Evolutionary conservation across 768 basidiomycete species (phyloP).

Genomic region (Mycena albidolilacea): DNA sequence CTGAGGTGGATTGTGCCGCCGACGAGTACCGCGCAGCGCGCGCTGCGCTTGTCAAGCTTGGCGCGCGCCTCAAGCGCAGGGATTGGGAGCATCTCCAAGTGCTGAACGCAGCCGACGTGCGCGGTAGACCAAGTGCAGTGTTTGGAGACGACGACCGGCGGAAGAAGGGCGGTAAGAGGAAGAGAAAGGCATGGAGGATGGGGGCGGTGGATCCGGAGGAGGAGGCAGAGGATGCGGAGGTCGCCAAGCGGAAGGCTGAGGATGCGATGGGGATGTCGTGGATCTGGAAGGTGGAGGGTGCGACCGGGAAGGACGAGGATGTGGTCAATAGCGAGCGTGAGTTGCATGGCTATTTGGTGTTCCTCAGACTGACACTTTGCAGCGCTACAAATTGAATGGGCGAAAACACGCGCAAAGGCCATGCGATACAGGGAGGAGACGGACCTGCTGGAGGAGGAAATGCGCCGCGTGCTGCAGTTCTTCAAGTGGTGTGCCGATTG

Average conservation of each 20-base stretch:
- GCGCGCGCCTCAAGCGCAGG: background rate
- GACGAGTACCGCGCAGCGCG: constrained; percentile 41
- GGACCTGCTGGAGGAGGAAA: too few species aligned
- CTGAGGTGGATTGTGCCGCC: constrained; percentile 27
- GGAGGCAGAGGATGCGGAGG: too few species aligned
- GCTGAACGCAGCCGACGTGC: constrained; percentile 34
- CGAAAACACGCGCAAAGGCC: too few species aligned
- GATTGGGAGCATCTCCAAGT: constrained; percentile 39
- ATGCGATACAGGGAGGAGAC: too few species aligned
- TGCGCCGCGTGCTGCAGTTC: too few species aligned
- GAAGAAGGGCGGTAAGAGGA: background rate
- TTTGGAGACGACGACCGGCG: background rate
- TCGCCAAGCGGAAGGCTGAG: too few species aligned
- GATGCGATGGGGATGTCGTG: constrained; percentile 6
- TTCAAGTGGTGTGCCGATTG: too few species aligned
- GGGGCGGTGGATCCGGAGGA: too few species aligned
- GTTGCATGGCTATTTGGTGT: too few species aligned
- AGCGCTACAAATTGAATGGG: constrained; percentile 35
- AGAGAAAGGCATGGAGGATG: background rate
- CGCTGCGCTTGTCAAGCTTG: constrained; percentile 31
- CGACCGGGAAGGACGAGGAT: background rate
- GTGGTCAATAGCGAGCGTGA: constrained; percentile 18
- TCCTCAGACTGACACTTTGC: too few species aligned
- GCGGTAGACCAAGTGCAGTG: background rate
- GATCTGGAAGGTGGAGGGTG: constrained; percentile 11